Evolutionary conservation across 2,329 filamentous ascomycete species (phyloP), one percentile per base, ranked within the genome.

Genomic region (Xylaria sp.): DNA sequence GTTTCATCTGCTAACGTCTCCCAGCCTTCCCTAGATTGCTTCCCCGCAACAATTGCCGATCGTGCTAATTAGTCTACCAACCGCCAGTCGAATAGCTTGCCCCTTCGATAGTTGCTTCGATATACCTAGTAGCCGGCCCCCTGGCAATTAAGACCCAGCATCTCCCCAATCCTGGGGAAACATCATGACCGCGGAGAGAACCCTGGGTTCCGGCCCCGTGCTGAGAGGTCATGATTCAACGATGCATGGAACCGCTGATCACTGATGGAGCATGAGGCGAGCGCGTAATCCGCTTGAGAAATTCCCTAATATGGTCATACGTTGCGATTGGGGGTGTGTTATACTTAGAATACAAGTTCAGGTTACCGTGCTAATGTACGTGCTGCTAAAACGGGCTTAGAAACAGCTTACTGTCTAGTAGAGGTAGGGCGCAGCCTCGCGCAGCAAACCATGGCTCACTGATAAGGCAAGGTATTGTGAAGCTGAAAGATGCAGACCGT

Each of bases 61-160:
- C 41, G 27, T 53, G 44, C 44, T 54, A 62, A 59, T 54, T 54
- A 62, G 58, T 58, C 35, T 54, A 5, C 46, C n/a, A n/a, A 21
- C 17, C 13, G 15, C 27, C 31, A 49, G 19, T 41, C 19, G 11
- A 58, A 23, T 40, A 21, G 17, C 21, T 51, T 23, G 25, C 11
- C 21, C 10, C n/a, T 49, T 29, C 25, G 33, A 19, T 38, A 25
- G 19, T 49, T 37, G 19, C 31, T 29, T 25, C n/a, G 35, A 13
- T 48, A 52, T 19, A n/a, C n/a, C n/a, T n/a, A n/a, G n/a, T n/a
- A 44, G 31, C 43, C 43, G 43, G 37, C 19, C 54, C n/a, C 27
- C 31, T 53, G 23, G 31, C 41, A 53, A 35, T 31, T 23, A 58
- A 52, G 37, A 25, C 5, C 37, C 38, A 37, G 46, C 35, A 51